These are phyloP conservation scores for Pouteria glomerata DNA, from an alignment of 148 eudicot genomes.

Conservation along the genomic window DNA sequence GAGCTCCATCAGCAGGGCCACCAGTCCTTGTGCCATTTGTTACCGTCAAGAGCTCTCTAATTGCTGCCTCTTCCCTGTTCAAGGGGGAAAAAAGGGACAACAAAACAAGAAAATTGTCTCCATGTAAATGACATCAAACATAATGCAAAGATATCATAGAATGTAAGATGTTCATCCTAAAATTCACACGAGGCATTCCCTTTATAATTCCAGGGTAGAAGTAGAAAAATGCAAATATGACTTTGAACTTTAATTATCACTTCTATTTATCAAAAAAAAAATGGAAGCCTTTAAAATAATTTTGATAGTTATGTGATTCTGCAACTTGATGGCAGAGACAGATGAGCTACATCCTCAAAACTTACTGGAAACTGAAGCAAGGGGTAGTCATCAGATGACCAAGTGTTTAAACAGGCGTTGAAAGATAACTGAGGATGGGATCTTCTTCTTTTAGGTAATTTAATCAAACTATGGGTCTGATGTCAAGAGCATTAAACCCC, in stretches of 20 bases:
- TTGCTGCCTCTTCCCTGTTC: slow-evolving; percentile 89
- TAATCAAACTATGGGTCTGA: background rate
- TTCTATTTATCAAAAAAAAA: background rate
- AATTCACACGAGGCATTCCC: background rate
- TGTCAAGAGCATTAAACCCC: background rate
- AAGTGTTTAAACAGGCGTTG: background rate
- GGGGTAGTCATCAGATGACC: background rate
- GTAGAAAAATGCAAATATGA: background rate
- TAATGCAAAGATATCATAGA: background rate
- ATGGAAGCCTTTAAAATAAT: background rate
- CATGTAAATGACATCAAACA: background rate
- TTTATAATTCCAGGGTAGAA: background rate
- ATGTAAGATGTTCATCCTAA: background rate
- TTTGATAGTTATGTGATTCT: background rate
- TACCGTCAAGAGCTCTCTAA: slow-evolving; percentile 65
- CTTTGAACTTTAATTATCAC: background rate
- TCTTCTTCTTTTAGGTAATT: background rate
- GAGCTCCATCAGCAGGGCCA: slow-evolving; percentile 92
- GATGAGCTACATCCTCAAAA: background rate
- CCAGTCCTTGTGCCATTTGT: slow-evolving; percentile 63
- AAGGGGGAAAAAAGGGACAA: background rate
- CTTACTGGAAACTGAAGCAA: background rate
- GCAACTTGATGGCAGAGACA: background rate
- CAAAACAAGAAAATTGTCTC: background rate
- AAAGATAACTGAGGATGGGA: background rate